Conservation (phyloP, 1,284 basidiomycete species). For the Rhizopogon hawkerae region DNA sequence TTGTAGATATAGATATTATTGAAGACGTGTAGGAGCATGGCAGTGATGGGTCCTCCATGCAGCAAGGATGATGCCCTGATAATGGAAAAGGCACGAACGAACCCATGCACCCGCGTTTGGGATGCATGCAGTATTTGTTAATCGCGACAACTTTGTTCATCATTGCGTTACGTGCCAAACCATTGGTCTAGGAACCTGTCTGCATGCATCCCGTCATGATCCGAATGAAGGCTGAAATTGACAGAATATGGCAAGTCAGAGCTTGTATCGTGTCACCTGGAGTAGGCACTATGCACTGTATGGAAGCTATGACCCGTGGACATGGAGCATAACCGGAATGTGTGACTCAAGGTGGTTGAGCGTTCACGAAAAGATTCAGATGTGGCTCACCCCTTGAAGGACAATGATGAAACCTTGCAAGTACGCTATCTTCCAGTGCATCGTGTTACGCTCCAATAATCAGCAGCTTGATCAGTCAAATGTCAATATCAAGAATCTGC, state of each 20-base stretch:
- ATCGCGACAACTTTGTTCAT: not conserved
- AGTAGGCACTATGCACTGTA: not conserved
- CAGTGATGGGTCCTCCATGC: not conserved
- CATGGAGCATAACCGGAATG: not conserved
- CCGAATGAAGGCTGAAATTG: not conserved
- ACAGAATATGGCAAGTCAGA: not conserved
- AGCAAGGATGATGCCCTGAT: not conserved
- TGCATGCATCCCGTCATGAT: not conserved
- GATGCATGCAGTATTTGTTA: too few species aligned
- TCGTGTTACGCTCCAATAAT: too few species aligned
- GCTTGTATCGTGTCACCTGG: too few species aligned
- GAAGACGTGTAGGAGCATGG: not conserved
- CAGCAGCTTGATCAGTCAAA: too few species aligned
- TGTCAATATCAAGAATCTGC: too few species aligned
- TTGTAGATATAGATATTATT: not conserved
- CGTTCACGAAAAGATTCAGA: too few species aligned
- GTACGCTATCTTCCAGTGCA: too few species aligned
- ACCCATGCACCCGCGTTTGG: too few species aligned
- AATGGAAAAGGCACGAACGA: not conserved
- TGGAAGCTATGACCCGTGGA: not conserved
- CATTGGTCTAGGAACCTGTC: not conserved
- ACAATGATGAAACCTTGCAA: too few species aligned
- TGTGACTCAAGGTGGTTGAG: too few species aligned
- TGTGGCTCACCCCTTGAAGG: too few species aligned
- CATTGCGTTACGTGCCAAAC: not conserved